Evolutionary conservation across 805 yeast species (phyloP).

Genomic region (Candida loeiensis): DNA sequence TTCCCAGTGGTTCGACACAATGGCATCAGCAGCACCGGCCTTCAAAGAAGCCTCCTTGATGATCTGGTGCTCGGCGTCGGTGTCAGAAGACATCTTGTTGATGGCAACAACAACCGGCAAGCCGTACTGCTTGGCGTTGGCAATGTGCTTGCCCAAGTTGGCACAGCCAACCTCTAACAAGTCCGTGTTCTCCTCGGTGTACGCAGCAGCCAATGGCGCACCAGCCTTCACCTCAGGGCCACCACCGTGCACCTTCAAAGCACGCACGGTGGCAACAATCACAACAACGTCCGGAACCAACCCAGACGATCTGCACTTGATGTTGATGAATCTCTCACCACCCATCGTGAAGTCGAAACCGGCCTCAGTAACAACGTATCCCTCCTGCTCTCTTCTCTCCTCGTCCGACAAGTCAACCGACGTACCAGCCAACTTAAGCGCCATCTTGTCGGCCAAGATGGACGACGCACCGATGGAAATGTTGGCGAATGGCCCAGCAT

Average conservation of each 20-base stretch:
- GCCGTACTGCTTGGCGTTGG: constrained; percentile 68
- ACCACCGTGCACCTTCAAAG: constrained; percentile 83
- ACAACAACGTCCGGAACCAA: constrained; percentile 73
- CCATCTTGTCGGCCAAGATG: constrained; percentile 75
- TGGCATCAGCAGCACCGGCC: constrained; percentile 79
- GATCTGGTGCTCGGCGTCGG: constrained; percentile 63
- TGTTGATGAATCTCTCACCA: constrained; percentile 81
- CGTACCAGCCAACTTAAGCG: constrained; percentile 75
- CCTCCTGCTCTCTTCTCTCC: constrained; percentile 49
- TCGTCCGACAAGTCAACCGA: constrained; percentile 42
- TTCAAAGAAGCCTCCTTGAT: constrained; percentile 63
- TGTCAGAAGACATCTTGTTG: constrained; percentile 72
- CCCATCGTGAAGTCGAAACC: constrained; percentile 92
- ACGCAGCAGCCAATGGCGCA: constrained; percentile 70
- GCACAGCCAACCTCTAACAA: constrained; percentile 67
- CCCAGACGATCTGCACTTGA: constrained; percentile 81
- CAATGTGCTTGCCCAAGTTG: constrained; percentile 73
- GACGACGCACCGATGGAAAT: constrained; percentile 86
- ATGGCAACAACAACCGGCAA: constrained; percentile 81
- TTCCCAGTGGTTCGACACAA: constrained; percentile 83
- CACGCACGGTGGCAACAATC: constrained; percentile 80
- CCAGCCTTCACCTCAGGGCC: constrained; percentile 88
- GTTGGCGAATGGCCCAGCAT: constrained; percentile 88
- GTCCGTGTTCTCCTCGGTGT: constrained; percentile 67
- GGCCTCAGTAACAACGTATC: constrained; percentile 83